A percentile compares a stretch with the other conserved stretches of the same genome.
phyloP scores from a whole-genome alignment of 441 rosid species.

The Raphanus hybrid region DNA sequence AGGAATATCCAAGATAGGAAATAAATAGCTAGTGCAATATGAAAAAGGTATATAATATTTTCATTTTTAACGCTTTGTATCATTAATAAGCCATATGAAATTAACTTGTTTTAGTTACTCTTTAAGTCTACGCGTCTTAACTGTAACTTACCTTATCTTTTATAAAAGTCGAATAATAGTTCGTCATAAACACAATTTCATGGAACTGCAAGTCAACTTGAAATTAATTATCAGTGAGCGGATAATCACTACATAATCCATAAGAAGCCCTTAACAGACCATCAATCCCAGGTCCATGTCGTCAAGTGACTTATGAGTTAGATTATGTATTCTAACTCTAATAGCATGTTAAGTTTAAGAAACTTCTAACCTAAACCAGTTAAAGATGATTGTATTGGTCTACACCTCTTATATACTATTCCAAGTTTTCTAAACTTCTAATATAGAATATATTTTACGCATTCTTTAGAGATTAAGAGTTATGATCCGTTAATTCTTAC shows the following conservation, averaged over 20 bases:
- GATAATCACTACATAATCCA: no score
- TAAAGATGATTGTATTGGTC: no score
- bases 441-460: not conserved
- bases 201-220: not conserved
- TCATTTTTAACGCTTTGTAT: no score
- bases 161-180: not conserved
- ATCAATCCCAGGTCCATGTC: not conserved
- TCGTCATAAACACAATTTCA: no score
- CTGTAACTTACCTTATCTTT: no score
- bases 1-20: not conserved
- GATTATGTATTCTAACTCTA: not conserved
- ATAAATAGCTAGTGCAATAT: not conserved
- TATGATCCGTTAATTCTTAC: not conserved
- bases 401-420: no score
- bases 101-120: not conserved
- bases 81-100: no score
- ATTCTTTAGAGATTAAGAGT: constrained; percentile 1
- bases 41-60: not conserved
- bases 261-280: not conserved
- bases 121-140: no score
- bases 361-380: no score
- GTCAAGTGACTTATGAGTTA: not conserved
- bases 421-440: no score
- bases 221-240: no score
- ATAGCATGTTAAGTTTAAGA: no score